Base-by-base conservation (phyloP, 2,329 filamentous ascomycete genomes). In the Alternaria ethzedia region DNA sequence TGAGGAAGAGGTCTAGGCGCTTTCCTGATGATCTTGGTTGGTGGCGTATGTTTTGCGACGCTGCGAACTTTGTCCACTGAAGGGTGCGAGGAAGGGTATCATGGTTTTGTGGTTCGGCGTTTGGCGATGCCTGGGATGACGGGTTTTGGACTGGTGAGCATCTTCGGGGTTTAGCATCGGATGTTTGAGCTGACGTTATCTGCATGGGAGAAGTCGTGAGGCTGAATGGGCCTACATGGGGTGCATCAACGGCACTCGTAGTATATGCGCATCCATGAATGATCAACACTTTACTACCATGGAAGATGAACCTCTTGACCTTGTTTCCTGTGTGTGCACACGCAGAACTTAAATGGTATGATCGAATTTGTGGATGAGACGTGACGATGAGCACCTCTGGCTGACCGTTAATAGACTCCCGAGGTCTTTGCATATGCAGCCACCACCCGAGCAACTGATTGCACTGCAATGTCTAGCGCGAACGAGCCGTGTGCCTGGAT, bases 91-190 rank as follows among this genome's bases (percentile, higher is more conserved):
- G 32, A 9, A 36, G 2, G 2, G 32, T 36, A 0, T 9, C 15
- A 36, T 5, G 21, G 10, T 20, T 20, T 23, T 49, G 20, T 9
- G 1, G 1, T 20, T 21, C 3, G 41, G 41, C 41, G 11, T 44
- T 20, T 6, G n/a, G 0, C 0, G 36, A 5, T 13, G 32, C 32
- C 13, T 20, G 5, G 15, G 3, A 17, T 43, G 36, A 26, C 9
- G 25, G 25, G 7, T 26, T 4, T 11, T 20, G 9, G 5, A 44
- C 17, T 21, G 41, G 5, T 13, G 17, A 13, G 0, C 0, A 13
- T 1, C 3, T 20, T 21, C 3, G 41, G 10, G 17, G 0, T 11
- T 13, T 0, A 1, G 6, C 41, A 4, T 44, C 17, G 17, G 5
- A 11, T 12, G 17, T 8, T 44, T 20, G 10, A 13, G 41, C 17